These are phyloP conservation scores for Microdochium paspali DNA, from an alignment of 2,329 filamentous ascomycete genomes.

Conservation along the genomic window DNA sequence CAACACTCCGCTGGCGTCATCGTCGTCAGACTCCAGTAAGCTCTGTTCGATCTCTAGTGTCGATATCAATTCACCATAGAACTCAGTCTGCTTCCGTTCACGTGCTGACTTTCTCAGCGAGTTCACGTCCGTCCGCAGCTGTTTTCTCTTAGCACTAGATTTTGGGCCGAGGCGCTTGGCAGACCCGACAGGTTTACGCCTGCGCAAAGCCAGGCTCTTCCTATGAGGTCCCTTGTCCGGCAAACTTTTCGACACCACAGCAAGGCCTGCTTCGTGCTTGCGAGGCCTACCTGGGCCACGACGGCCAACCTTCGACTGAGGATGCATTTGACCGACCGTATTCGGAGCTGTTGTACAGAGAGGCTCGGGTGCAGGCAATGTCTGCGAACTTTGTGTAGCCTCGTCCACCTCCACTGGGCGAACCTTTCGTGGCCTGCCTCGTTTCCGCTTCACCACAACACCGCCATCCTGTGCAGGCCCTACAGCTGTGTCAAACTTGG, in stretches of 20 bases:
- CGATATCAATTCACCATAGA: constrained; percentile 1
- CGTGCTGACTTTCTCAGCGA: constrained; percentile 6
- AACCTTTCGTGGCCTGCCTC: background rate
- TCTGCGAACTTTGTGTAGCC: too few relatives aligned
- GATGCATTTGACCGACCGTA: too few relatives aligned
- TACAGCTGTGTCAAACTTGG: background rate
- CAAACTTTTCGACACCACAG: background rate
- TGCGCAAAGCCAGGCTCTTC: background rate
- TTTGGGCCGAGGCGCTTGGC: background rate
- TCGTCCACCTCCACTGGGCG: background rate
- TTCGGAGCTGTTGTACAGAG: too few relatives aligned
- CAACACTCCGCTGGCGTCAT: background rate
- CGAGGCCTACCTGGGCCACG: too few relatives aligned
- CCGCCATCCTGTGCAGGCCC: too few relatives aligned
- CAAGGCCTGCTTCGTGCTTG: background rate
- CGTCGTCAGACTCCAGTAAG: background rate
- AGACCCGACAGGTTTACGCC: background rate
- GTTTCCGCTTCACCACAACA: background rate
- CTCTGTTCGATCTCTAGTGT: background rate
- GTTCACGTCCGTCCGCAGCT: constrained; percentile 1
- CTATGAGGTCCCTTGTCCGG: background rate
- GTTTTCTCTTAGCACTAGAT: background rate
- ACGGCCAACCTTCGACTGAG: too few relatives aligned
- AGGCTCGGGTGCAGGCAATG: too few relatives aligned
- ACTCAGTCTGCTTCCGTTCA: constrained; percentile 7